These are phyloP conservation scores for Pythium dissimile DNA, from an alignment of 352 stramenopile genomes.

Conservation along the genomic window DNA sequence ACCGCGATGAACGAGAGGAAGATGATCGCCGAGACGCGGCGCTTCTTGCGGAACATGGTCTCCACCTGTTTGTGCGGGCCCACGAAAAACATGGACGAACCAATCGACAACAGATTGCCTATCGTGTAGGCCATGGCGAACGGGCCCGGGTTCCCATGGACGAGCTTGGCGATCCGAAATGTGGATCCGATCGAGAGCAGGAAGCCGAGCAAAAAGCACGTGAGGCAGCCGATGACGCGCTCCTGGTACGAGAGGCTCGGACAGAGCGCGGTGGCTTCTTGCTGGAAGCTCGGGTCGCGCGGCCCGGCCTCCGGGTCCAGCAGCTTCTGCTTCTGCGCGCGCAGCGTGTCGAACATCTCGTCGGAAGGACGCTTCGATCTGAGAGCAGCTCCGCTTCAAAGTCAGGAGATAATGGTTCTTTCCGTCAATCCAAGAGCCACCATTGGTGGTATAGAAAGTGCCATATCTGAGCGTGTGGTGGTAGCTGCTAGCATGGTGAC, in stretches of 20 bases:
- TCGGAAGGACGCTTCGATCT: constrained; percentile 6
- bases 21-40: constrained; percentile 55
- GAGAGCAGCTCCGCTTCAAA: not conserved
- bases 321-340: constrained; percentile 75
- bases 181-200: constrained; percentile 81
- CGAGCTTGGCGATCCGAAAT: constrained; percentile 70
- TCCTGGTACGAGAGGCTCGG: constrained; percentile 83
- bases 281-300: constrained; percentile 30
- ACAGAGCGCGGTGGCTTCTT: constrained; percentile 41
- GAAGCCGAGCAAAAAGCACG: constrained; percentile 80
- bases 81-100: constrained; percentile 84
- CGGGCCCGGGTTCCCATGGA: constrained; percentile 69
- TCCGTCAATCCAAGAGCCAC: not conserved
- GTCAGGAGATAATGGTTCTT: not conserved
- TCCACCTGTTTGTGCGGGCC: constrained; percentile 76
- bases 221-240: constrained; percentile 74
- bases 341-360: constrained; percentile 62
- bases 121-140: constrained; percentile 87
- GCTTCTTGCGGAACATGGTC: constrained; percentile 83
- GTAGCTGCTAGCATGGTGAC: too few species aligned
- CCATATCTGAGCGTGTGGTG: not conserved
- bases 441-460: not conserved
- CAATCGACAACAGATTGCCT: constrained; percentile 80
- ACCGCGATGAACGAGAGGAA: constrained; percentile 81
- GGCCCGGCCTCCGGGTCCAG: constrained; percentile 53